Evolutionary conservation across 1,139 yeast genomes (phyloP).

Genomic region (Saccharomyces hybrid): DNA sequence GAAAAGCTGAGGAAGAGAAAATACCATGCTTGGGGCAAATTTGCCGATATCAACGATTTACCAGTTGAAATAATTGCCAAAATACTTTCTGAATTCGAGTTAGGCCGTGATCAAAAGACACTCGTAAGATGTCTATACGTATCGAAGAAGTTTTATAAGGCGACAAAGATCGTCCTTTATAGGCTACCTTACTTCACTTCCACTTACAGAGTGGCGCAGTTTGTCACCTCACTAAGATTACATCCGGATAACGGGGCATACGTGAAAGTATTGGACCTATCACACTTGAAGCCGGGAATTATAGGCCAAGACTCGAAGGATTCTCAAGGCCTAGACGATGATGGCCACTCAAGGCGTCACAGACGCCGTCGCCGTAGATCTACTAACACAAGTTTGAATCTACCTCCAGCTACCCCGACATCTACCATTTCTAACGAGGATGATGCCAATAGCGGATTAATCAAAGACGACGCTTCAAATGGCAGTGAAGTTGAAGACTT

Average conservation of each 20-base stretch:
- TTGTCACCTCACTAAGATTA: slow-evolving; percentile 54
- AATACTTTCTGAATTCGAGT: slow-evolving; percentile 14
- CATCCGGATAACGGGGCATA: slow-evolving; percentile 47
- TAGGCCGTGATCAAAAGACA: slow-evolving; percentile 29
- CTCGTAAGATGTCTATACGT: slow-evolving; percentile 42
- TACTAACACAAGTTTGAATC: background rate
- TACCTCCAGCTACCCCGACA: background rate
- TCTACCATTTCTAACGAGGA: slow-evolving; percentile 4
- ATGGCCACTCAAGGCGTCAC: background rate
- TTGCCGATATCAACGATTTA: slow-evolving; percentile 18
- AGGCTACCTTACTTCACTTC: slow-evolving; percentile 49
- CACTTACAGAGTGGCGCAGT: slow-evolving; percentile 70
- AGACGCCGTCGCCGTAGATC: slow-evolving; percentile 1
- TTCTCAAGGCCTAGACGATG: slow-evolving; percentile 23
- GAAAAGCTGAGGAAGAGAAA: slow-evolving; percentile 14
- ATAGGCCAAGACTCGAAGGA: slow-evolving; percentile 23
- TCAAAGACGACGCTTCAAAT: background rate
- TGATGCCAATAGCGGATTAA: slow-evolving; percentile 14
- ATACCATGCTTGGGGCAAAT: slow-evolving; percentile 1
- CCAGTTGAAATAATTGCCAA: slow-evolving; percentile 27
- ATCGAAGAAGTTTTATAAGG: slow-evolving; percentile 41
- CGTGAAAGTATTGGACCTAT: slow-evolving; percentile 52
- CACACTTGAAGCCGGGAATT: slow-evolving; percentile 43
- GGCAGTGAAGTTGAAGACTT: slow-evolving; percentile 10
- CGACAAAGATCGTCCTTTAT: slow-evolving; percentile 51